phyloP scores from a whole-genome alignment of 83 land plant genomes.

The Picea mariana region DNA sequence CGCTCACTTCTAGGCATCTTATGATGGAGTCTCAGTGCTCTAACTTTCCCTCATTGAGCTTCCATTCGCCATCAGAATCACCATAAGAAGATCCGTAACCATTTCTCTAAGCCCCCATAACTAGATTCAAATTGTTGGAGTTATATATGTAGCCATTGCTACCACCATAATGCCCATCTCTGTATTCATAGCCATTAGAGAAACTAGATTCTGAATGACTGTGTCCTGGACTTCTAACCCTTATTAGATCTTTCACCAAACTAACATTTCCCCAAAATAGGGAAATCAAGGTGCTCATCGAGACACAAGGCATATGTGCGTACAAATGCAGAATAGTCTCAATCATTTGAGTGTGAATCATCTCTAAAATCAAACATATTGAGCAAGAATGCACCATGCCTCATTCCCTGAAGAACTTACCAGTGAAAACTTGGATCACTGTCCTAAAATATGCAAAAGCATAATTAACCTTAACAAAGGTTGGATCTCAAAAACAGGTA shows the following conservation, averaged over 20 bases:
- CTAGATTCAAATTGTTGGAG: conserved; percentile 19
- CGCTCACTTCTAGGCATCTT: no score
- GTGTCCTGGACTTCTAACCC: neutral
- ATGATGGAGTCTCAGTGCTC: no score
- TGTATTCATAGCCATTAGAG: conserved; percentile 14
- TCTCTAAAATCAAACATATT: conserved; percentile 77
- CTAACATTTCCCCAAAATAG: conserved; percentile 41
- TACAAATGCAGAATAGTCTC: conserved; percentile 90
- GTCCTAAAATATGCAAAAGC: conserved; percentile 39
- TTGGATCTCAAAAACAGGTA: no score
- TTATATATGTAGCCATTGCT: conserved; percentile 19
- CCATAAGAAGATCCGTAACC: conserved; percentile 10
- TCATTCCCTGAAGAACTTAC: conserved; percentile 63
- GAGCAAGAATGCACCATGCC: conserved; percentile 64
- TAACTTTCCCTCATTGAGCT: conserved; percentile 12
- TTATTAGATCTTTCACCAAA: conserved; percentile 21
- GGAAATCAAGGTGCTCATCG: conserved; percentile 79
- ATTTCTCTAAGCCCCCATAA: conserved; percentile 13
- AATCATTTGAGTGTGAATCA: conserved; percentile 79
- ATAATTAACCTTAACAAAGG: no score
- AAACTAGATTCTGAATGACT: conserved; percentile 11
- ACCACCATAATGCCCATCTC: conserved; percentile 14
- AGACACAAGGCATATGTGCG: conserved; percentile 77
- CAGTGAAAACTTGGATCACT: conserved; percentile 78
- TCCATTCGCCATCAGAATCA: conserved; percentile 21